Evolutionary conservation across 2,329 filamentous ascomycete species (phyloP).

Genomic region (Thelonectria olida): DNA sequence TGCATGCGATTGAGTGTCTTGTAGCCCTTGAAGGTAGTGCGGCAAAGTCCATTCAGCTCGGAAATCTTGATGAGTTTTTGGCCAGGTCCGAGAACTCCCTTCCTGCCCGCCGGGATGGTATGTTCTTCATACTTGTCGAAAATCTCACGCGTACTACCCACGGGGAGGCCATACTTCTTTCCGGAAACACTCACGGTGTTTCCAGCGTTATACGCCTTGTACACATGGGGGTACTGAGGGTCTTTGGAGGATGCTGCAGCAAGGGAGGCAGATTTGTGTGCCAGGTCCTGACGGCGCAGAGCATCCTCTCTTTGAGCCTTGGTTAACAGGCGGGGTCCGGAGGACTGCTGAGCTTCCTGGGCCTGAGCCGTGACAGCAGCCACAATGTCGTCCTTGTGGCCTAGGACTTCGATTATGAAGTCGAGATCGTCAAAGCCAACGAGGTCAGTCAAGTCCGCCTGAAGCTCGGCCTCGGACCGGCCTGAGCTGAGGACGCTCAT

Average conservation of each 20-base stretch:
- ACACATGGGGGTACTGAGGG: slow-evolving; percentile 91
- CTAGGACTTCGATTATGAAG: slow-evolving; percentile 89
- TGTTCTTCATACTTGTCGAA: slow-evolving; percentile 88
- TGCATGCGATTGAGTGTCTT: slow-evolving; percentile 97
- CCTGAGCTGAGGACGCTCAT: slow-evolving; percentile 75
- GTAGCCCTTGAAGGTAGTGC: slow-evolving; percentile 93
- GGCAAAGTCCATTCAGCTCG: slow-evolving; percentile 88
- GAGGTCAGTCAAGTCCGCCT: slow-evolving; percentile 88
- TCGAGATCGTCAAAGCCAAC: slow-evolving; percentile 94
- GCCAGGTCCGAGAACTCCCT: slow-evolving; percentile 76
- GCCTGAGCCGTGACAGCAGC: slow-evolving; percentile 50
- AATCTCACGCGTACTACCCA: slow-evolving; percentile 77
- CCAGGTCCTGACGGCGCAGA: slow-evolving; percentile 77
- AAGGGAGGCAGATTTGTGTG: slow-evolving; percentile 82
- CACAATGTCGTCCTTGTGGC: slow-evolving; percentile 75
- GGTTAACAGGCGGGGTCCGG: slow-evolving; percentile 69
- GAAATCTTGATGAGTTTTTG: slow-evolving; percentile 81
- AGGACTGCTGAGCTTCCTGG: slow-evolving; percentile 45
- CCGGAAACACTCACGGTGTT: slow-evolving; percentile 85
- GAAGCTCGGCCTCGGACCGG: slow-evolving; percentile 83
- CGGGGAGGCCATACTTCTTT: slow-evolving; percentile 82
- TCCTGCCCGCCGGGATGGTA: slow-evolving; percentile 81
- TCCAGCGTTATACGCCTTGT: slow-evolving; percentile 82
- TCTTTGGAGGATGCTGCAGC: slow-evolving; percentile 77
- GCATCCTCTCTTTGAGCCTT: slow-evolving; percentile 81